Evolutionary conservation across 495 filamentous ascomycete species (phyloP), one percentile per base, ranked within the genome.

Genomic region (Penicillium coprophilum): DNA sequence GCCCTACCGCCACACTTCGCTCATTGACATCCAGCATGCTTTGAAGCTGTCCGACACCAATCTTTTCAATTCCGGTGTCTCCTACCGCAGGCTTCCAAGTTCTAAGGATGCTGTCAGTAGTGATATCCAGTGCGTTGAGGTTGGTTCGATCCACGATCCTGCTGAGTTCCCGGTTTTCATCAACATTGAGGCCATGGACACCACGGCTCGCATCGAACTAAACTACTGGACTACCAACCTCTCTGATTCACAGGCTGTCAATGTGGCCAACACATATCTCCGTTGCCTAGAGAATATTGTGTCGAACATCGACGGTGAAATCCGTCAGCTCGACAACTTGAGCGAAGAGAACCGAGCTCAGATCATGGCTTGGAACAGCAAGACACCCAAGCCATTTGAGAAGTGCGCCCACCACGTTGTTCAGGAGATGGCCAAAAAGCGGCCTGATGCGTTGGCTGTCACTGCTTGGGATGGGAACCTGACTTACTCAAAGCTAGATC

Each of bases 161-260:
- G 81, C 81, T 5, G 81, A 85, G 63, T 81, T 81, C 57, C 71
- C 73, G 8, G 61, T 85, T 1, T 82, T 75, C 32, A 64, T 84
- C 50, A 83, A 83, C 55, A 73, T 85, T 23, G 82, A 84, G 53
- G 71, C 76, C 0, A 65, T 71, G 13, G 77, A 80, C 27, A 67
- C 71, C 4, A 64, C 70, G 4, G 78, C 74, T 9, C 62, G 64
- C 0, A 78, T 85, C 46, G 77, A 82, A 30, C 39, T 85, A 6
- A 82, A 83, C 53, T 83, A 82, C 64, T 85, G 82, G 82, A 82
- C 80, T 0, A 77, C 78, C 46, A 61, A 58, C 23, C 59, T 81
- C 9, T 81, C 77, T 0, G 71, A 74, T 54, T 63, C 62, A 3
- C 79, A 84, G 55, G 82, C 80, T n/a, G 45, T 57, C n/a, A 77